These are phyloP conservation scores for Trebouxiophyceae sp. DNA, from an alignment of 163 green algal genomes.

Conservation along the genomic window DNA sequence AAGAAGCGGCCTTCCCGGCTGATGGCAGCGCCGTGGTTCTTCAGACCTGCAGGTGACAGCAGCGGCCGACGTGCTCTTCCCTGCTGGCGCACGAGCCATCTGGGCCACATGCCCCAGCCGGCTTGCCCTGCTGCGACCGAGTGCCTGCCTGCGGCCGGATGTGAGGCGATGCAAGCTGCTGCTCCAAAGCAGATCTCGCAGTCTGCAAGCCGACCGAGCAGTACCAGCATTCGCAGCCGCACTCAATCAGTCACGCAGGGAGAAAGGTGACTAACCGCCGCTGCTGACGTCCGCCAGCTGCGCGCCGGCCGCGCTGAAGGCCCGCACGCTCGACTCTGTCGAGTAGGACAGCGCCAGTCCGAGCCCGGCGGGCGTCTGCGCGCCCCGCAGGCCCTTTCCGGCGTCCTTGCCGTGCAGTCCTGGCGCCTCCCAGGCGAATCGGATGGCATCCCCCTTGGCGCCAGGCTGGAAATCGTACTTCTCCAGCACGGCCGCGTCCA, in stretches of 20 bases:
- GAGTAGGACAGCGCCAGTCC: constrained; percentile 33
- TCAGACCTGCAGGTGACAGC: constrained; percentile 39
- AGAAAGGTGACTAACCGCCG: no score
- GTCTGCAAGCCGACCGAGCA: no score
- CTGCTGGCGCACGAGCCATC: no score
- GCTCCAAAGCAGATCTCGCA: no score
- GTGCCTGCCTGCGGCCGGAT: no score
- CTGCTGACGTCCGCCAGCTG: not conserved
- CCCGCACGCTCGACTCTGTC: constrained; percentile 42
- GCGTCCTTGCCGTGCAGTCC: not conserved
- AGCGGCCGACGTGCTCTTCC: not conserved
- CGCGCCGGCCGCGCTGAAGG: constrained; percentile 18
- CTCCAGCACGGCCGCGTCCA: not conserved
- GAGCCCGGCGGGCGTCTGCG: constrained; percentile 14
- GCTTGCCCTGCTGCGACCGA: no score
- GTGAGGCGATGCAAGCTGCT: no score
- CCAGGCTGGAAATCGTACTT: not conserved
- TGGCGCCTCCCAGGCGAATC: not conserved
- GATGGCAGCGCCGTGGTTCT: constrained; percentile 68
- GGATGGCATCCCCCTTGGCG: not conserved
- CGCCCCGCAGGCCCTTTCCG: constrained; percentile 24
- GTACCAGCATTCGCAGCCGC: no score
- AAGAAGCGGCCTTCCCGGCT: constrained; percentile 66
- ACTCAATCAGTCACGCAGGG: no score
- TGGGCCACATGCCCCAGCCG: no score